Evolutionary conservation across 805 yeast species (phyloP).

Genomic region (Starmerella kuoi): DNA sequence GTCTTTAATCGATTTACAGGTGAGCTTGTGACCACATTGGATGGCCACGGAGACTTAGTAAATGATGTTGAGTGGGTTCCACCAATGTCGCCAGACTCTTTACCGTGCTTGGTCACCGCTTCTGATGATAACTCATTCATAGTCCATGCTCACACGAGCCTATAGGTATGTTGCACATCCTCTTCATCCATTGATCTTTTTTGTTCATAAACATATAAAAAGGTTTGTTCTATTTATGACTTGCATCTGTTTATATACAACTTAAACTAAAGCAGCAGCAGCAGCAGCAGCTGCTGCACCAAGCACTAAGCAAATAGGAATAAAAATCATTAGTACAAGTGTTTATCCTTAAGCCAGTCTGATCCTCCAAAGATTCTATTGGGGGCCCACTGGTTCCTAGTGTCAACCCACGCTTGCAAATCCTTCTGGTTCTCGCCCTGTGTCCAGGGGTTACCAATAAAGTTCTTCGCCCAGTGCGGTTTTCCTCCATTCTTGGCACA

Average conservation of each 20-base stretch:
- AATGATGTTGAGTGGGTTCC: conserved; percentile 51
- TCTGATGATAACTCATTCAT: conserved; percentile 63
- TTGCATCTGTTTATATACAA: too few species aligned
- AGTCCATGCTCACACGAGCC: conserved; percentile 1
- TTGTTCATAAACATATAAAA: too few species aligned
- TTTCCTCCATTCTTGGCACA: conserved; percentile 72
- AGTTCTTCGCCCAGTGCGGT: conserved; percentile 98
- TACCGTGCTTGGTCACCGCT: conserved; percentile 42
- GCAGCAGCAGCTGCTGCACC: too few species aligned
- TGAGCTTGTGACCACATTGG: conserved; percentile 45
- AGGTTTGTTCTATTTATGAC: too few species aligned
- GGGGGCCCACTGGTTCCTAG: conserved; percentile 66
- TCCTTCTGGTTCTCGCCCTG: conserved; percentile 45
- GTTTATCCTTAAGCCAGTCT: conserved; percentile 75
- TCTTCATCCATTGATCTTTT: neutral
- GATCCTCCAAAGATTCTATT: conserved; percentile 68
- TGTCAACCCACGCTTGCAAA: conserved; percentile 44
- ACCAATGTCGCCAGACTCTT: neutral
- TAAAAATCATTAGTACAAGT: conserved; percentile 32
- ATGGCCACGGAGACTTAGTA: conserved; percentile 55
- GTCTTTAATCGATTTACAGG: conserved; percentile 70
- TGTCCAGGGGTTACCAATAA: conserved; percentile 44
- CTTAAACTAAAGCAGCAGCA: too few species aligned
- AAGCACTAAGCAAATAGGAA: too few species aligned
- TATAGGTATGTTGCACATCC: neutral